A percentile compares a stretch with the other conserved stretches of the same genome.
Conservation (phyloP, 2,329 filamentous ascomycete genomes). For the Nothophoma quercina region DNA sequence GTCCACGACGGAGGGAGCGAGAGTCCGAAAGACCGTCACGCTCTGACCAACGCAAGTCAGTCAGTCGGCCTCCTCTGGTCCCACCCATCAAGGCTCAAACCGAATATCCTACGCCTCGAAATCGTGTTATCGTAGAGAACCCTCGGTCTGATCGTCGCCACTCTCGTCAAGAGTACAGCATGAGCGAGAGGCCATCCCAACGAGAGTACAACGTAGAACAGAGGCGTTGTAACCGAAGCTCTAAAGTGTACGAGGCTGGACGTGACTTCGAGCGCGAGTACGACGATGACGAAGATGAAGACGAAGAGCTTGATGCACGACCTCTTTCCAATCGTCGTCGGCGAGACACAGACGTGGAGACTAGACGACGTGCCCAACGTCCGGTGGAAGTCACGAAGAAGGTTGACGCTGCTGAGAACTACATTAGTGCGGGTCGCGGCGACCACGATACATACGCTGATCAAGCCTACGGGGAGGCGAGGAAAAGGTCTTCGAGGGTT, state of each 20-base stretch:
- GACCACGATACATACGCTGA: slow-evolving; percentile 36
- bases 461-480: slow-evolving; percentile 39
- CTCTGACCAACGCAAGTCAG: slow-evolving; percentile 28
- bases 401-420: slow-evolving; percentile 36
- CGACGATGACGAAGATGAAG: slow-evolving; percentile 23
- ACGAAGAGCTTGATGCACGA: slow-evolving; percentile 14
- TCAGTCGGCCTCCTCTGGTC: slow-evolving; percentile 44
- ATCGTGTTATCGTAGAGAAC: slow-evolving; percentile 40
- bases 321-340: slow-evolving; percentile 30
- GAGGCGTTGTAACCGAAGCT: slow-evolving; percentile 25
- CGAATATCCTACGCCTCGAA: slow-evolving; percentile 33
- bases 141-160: no score
- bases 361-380: slow-evolving; percentile 29
- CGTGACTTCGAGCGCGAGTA: slow-evolving; percentile 22
- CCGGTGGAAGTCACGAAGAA: slow-evolving; percentile 26
- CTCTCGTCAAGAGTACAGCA: slow-evolving; percentile 24
- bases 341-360: slow-evolving; percentile 32
- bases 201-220: slow-evolving; percentile 19
- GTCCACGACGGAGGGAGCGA: no score
- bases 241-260: slow-evolving; percentile 16
- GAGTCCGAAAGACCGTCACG: no score
- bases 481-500: slow-evolving; percentile 32
- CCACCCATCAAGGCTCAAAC: slow-evolving; percentile 45
- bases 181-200: not conserved
- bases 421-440: slow-evolving; percentile 41